phyloP scores from a whole-genome alignment of 78 protist species.

The Protostelium mycophagum region DNA sequence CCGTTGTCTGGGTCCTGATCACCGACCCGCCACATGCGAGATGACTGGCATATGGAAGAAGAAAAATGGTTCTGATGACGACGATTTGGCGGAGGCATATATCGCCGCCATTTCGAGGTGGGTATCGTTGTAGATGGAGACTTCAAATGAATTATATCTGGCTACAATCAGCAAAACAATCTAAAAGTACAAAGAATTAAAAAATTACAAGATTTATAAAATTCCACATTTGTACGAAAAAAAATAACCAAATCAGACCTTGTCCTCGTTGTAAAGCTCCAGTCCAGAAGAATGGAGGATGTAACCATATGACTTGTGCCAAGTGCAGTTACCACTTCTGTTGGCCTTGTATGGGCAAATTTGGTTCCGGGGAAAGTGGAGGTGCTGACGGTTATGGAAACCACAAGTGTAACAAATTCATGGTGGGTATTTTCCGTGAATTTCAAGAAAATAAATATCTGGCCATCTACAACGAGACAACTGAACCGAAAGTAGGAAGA shows the following conservation, averaged over 20 bases:
- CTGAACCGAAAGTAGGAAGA: no score
- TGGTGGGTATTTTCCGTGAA: no score
- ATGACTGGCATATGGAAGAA: neutral
- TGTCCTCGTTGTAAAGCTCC: constrained; percentile 6
- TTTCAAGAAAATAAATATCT: no score
- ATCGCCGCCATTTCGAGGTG: constrained; percentile 6
- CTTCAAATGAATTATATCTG: neutral
- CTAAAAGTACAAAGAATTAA: no score
- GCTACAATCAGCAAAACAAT: no score
- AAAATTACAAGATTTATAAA: no score
- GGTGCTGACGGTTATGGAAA: neutral
- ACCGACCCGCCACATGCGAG: constrained; percentile 3
- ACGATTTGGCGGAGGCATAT: neutral
- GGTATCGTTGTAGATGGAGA: neutral
- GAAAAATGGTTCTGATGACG: neutral
- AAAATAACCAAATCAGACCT: constrained; percentile 6
- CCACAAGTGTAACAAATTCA: constrained; percentile 5
- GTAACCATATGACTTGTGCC: constrained; percentile 7
- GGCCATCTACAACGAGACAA: no score
- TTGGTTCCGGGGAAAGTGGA: constrained; percentile 3
- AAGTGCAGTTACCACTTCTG: neutral
- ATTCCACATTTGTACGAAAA: no score
- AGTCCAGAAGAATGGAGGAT: neutral
- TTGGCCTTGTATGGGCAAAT: constrained; percentile 3
- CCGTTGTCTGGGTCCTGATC: neutral